phyloP scores from a whole-genome alignment of 2,329 filamentous ascomycete species.

The Pyrenochaeta sp. region DNA sequence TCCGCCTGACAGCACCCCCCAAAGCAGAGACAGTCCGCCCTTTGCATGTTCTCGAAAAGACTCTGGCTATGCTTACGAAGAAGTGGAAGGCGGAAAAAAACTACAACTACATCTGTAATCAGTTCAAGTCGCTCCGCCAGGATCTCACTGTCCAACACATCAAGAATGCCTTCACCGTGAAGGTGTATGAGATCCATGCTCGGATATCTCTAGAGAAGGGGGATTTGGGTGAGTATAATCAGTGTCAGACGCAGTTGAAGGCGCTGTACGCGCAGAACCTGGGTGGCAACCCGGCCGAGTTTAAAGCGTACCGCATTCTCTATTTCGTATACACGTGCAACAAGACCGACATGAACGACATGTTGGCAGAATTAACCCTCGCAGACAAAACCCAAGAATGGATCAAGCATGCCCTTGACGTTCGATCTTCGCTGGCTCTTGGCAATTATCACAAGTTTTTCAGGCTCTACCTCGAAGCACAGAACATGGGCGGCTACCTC shows the following conservation, averaged over 20 bases:
- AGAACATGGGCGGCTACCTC: conserved; percentile 96
- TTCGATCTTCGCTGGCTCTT: conserved; percentile 88
- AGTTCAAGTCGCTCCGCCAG: conserved; percentile 98
- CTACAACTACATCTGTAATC: conserved; percentile 97
- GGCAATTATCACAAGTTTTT: conserved; percentile 99
- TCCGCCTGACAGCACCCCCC: conserved; percentile 89
- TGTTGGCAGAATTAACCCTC: conserved; percentile 97
- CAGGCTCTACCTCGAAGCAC: conserved; percentile 90
- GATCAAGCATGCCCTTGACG: conserved; percentile 83
- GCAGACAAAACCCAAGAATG: conserved; percentile 93
- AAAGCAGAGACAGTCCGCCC: conserved; percentile 90
- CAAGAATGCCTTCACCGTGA: conserved; percentile 95
- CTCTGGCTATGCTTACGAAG: conserved; percentile 86
- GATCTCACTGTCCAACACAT: conserved; percentile 98
- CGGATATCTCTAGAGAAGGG: conserved; percentile 97
- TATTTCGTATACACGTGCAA: conserved; percentile 99
- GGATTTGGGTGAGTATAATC: conserved; percentile 99
- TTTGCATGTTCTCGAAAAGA: conserved; percentile 78
- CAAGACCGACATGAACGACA: conserved; percentile 96
- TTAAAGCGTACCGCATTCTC: conserved; percentile 98
- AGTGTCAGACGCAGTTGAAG: conserved; percentile 98
- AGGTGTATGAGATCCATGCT: conserved; percentile 96
- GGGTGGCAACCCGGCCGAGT: conserved; percentile 90
- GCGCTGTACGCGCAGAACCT: conserved; percentile 87
- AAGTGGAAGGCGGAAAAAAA: conserved; percentile 95